A percentile compares a stretch with the other conserved stretches of the same genome.
These are phyloP conservation scores for Domatiomyces globalis DNA, from an alignment of 2,329 filamentous ascomycete species.

Conservation along the genomic window DNA sequence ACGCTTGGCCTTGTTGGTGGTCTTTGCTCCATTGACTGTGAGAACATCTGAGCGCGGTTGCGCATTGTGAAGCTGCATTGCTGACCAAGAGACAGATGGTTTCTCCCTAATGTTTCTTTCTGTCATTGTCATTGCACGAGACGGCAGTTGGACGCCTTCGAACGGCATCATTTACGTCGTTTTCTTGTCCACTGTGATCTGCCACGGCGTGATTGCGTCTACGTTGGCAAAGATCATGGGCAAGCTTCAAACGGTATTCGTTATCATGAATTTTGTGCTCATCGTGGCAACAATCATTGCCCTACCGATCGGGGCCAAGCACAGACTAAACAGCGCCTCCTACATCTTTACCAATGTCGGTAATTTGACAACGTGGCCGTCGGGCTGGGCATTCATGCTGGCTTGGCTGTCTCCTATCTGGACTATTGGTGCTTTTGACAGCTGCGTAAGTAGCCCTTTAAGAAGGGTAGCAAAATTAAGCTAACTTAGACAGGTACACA, in stretches of 20 bases:
- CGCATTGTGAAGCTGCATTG: constrained; percentile 6
- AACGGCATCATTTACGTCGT: constrained; percentile 44
- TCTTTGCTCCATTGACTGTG: constrained; percentile 47
- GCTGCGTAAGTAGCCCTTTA: constrained; percentile 28
- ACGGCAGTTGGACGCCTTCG: constrained; percentile 42
- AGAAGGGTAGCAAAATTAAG: not conserved
- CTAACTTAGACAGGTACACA: constrained; percentile 26
- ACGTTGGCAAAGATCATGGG: constrained; percentile 43
- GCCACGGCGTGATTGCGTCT: constrained; percentile 42
- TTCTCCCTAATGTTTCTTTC: constrained; percentile 46
- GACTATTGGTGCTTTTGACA: constrained; percentile 44
- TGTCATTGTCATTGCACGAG: constrained; percentile 42
- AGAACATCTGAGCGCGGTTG: constrained; percentile 3
- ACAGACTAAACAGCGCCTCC: constrained; percentile 27
- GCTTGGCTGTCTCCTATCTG: constrained; percentile 49
- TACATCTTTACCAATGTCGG: constrained; percentile 45
- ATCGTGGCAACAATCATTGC: constrained; percentile 43
- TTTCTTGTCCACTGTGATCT: constrained; percentile 40
- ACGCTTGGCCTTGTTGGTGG: constrained; percentile 47
- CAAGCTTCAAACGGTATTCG: constrained; percentile 43
- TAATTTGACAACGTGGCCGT: constrained; percentile 46
- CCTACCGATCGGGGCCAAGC: constrained; percentile 37
- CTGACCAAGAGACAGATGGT: constrained; percentile 22
- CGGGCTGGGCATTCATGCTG: constrained; percentile 45
- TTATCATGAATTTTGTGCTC: constrained; percentile 42